Base-by-base conservation (phyloP, 768 basidiomycete genomes). In the Phlebiopsis gigantea region DNA sequence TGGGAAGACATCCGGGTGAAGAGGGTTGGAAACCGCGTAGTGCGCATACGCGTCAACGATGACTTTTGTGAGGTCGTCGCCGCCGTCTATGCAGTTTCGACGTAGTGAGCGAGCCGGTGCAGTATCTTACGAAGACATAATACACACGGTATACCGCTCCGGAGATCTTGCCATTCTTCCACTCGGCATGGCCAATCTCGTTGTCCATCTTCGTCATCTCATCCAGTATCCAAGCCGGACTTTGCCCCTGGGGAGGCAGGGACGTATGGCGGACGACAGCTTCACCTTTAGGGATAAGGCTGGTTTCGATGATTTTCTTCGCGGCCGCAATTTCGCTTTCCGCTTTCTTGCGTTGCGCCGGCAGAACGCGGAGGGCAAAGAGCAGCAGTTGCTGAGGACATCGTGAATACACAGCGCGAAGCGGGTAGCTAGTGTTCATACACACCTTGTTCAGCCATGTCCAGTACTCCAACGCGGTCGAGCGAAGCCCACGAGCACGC, bases 1-100 rank as follows among this genome's bases (percentile, higher is more conserved):
- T 1, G 95, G 95, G 72, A 97, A 97, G 44, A 94, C 84, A 55
- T 94, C 92, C 0, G 96, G 93, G 65, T 98, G 94, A 9, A 98
- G 77, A 1, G 94, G 93, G 65, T 96, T 94, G 25, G 90, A 88
- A 50, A 93, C 83, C 46, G 86, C 83, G 62, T 94, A 97, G 50
- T 83, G 83, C 59, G 84, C 77, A 65, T 91, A 90, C 0, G 93
- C 93, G 4, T 87, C 78, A 21, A 87, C 82, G 61, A 96, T 85
- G 50, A 97, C 78, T 53, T 79, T 81, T 63, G 84, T 82, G 59
- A 94, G 72, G 46, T 93, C 92, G 14, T 87, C 83, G 10, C 92
- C 93, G 7, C 93, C 93, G 62, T 92, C 89, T 92, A 57, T 12
- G 19, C 26, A 44, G 45, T n/a, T 42, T 19, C 6, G 44, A 45